A percentile compares a stretch with the other conserved stretches of the same genome.
Conservation (phyloP, 176 grass and related monocot species). For the Aegilops speltoides region DNA sequence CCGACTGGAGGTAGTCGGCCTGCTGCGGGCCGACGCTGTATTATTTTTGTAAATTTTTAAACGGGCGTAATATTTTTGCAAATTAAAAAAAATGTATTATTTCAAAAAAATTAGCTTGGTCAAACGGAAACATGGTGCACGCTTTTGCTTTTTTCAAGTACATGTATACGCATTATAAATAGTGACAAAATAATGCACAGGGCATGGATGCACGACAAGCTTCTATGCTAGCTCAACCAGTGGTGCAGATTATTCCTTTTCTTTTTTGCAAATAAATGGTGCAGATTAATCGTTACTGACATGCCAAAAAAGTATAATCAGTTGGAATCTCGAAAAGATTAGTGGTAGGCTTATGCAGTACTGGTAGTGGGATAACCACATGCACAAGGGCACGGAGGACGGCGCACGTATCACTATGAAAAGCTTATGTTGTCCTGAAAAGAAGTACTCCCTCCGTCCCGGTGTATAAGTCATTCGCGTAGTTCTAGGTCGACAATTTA, state of each 20-base stretch:
- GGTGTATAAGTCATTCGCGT: too few relatives aligned
- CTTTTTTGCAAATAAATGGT: too few relatives aligned
- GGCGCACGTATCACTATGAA: not conserved
- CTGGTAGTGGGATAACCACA: conserved; percentile 1
- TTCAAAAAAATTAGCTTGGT: too few relatives aligned
- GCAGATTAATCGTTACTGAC: not conserved
- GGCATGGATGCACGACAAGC: not conserved
- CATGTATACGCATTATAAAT: not conserved
- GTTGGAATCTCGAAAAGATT: not conserved
- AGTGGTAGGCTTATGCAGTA: not conserved
- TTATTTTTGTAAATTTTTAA: too few relatives aligned
- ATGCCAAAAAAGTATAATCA: not conserved
- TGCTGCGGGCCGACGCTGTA: too few relatives aligned
- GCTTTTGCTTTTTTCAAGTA: not conserved
- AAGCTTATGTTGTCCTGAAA: not conserved
- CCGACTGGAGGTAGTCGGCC: too few relatives aligned
- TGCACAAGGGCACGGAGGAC: not conserved
- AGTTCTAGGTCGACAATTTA: too few relatives aligned
- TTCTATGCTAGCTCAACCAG: not conserved
- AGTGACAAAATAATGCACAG: not conserved
- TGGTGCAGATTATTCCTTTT: too few relatives aligned
- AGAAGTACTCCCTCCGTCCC: too few relatives aligned
- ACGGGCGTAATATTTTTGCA: too few relatives aligned
- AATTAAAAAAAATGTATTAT: too few relatives aligned
- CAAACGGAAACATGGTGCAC: not conserved